These are phyloP conservation scores for Bullera alba DNA, from an alignment of 768 basidiomycete genomes.

Conservation along the genomic window DNA sequence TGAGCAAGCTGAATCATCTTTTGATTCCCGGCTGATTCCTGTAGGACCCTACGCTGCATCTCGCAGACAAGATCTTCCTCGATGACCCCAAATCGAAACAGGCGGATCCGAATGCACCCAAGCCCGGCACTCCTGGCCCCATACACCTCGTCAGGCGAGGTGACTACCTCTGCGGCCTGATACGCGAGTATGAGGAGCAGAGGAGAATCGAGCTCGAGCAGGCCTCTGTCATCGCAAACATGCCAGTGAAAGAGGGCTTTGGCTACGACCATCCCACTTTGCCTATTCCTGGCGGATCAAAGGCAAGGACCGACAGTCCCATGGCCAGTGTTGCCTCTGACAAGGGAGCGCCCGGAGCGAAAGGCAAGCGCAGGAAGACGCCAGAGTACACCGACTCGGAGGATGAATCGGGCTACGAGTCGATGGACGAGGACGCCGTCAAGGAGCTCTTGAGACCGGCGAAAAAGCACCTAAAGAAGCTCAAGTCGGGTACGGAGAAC, in stretches of 20 bases:
- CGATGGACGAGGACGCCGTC: constrained; percentile 87
- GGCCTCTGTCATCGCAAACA: constrained; percentile 27
- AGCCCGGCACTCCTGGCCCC: constrained; percentile 74
- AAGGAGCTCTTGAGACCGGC: constrained; percentile 95
- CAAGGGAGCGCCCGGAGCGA: constrained; percentile 57
- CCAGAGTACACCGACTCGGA: constrained; percentile 92
- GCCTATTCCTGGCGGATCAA: constrained; percentile 7
- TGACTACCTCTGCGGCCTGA: constrained; percentile 63
- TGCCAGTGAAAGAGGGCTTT: constrained; percentile 36
- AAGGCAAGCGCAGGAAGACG: constrained; percentile 87
- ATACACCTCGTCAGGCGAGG: constrained; percentile 96
- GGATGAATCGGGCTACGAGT: constrained; percentile 85
- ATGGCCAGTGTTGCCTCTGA: constrained; percentile 53
- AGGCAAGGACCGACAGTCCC: constrained; percentile 17
- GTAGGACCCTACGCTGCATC: constrained; percentile 68
- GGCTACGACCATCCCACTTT: constrained; percentile 25
- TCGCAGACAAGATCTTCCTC: constrained; percentile 92
- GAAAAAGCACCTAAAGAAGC: constrained; percentile 92
- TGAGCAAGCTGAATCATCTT: constrained; percentile 6
- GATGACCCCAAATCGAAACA: constrained; percentile 82
- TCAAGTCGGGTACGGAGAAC: constrained; percentile 86
- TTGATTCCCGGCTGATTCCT: neutral
- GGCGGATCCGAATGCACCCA: constrained; percentile 46
- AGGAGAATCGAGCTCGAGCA: constrained; percentile 35
- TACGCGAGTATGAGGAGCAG: constrained; percentile 44